Evolutionary conservation across 306 rosid genomes (phyloP), one percentile per base, ranked within the genome.

Genomic region (Ormosia semicastrata): DNA sequence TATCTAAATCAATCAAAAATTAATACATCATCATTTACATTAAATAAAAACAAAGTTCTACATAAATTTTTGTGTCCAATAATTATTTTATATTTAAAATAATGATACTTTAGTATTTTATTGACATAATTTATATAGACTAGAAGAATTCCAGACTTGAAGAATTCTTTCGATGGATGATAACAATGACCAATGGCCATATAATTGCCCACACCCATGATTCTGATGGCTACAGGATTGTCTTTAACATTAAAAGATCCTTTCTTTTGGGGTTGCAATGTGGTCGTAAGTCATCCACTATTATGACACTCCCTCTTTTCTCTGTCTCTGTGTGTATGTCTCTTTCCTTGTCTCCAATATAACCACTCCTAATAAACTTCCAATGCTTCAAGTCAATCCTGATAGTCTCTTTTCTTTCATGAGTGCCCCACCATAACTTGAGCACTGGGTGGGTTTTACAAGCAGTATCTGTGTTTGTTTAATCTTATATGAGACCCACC

Each of bases 281-380:
- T 72, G 50, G 34, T 54, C 17, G 17, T 54, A 10, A 39, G 9
- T 8, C 65, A 15, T 37, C 18, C 36, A 7, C 8, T 36, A 70
- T 47, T 6, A 49, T 34, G 73, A 50, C 32, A 71, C 44, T 32
- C 14, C 76, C 44, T 49, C 46, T 50, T 32, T n/a, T 7, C 32
- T 24, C 3, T 44, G 33, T 66, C 10, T 67, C 17, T 24, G 75
- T n/a, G 29, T 47, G 39, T 46, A n/a, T 32, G 76, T 46, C 76
- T 50, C 62, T 49, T 49, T 72, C 77, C 33, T 36, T 52, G 46
- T 53, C 77, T 72, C 30, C 49, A 72, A 2, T 52, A 34, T 3
- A 49, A 50, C 76, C 76, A 49, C 32, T 50, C n/a, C 77, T 15
- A 52, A 34, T 53, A 52, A 72, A 53, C 47, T 53, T 34, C 77